A percentile compares a stretch with the other conserved stretches of the same genome.
phyloP scores from a whole-genome alignment of 441 rosid genomes.

The Gossypium lobatum region DNA sequence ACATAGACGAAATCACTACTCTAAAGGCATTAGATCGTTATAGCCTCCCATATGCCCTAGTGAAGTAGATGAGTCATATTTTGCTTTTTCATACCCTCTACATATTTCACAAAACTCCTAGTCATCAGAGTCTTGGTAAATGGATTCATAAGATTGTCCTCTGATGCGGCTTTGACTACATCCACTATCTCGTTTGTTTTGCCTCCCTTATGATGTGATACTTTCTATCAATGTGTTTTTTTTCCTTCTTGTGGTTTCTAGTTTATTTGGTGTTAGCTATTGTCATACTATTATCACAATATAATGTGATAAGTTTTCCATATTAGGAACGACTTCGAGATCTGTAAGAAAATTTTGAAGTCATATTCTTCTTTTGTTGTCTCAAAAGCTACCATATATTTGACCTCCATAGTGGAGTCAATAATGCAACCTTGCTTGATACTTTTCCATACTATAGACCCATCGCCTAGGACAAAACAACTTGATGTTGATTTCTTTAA shows the following conservation, averaged over 20 bases:
- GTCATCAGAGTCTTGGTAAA: neutral
- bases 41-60: neutral
- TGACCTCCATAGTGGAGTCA: neutral
- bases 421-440: neutral
- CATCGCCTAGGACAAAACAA: neutral
- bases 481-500: neutral
- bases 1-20: neutral
- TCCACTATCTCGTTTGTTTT: neutral
- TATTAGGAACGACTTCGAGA: neutral
- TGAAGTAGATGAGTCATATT: neutral
- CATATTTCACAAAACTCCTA: neutral
- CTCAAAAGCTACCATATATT: neutral
- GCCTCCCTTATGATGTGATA: neutral
- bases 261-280: neutral
- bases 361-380: too few relatives aligned
- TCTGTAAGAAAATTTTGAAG: neutral
- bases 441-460: neutral
- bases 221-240: neutral
- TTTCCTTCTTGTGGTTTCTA: neutral
- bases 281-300: neutral
- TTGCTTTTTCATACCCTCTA: neutral
- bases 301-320: neutral
- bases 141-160: neutral
- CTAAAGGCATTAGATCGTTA: neutral
- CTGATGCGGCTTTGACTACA: neutral